Evolutionary conservation across 192 early-diverging fungal species (phyloP), one percentile per base, ranked within the genome.

Genomic region (Chytriomyces sp.): DNA sequence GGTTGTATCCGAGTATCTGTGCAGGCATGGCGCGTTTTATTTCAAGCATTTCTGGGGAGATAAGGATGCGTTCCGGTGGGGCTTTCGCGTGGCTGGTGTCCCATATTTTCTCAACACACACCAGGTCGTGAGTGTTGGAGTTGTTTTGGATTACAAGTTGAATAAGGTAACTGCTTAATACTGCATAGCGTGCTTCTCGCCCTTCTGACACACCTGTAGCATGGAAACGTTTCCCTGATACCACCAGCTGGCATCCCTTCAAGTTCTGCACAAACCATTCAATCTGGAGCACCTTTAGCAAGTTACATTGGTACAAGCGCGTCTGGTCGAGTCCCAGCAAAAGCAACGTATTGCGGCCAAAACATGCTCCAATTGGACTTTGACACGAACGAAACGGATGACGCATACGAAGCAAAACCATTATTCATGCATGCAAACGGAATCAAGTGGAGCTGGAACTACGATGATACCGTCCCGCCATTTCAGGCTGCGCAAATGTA

Each of bases 11-110:
- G 35, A 62, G 70, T 67, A 81, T 48, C 24, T 60, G 46, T 50
- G 76, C 67, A 2, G 68, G 24, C 20, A 78, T 26, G 76, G 57
- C 13, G 64, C 13, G 2, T 16, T 60, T n/a, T 80, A 61, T 18
- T 66, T 60, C 28, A 6, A 45, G 6, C 66, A 77, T 45, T 50
- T 80, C 26, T 77, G 68, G 65, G 77, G 78, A 10, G 81, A 82
- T 67, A 82, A 82, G 67, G 81, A 82, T 60, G 62, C 76, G 18
- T 82, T 82, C 35, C 77, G 81, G 45, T 82, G 79, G 69, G 80
- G 49, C 24, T 81, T 67, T 26, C 61, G 74, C 50, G 66, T 70
- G 24, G 61, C 76, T 9, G 44, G 50, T 2, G 46, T 66, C 7
- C 66, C 47, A 6, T 80, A 77, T 45, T 62, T 45, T 35, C 23